Percentiles rank a stretch among this genome's conserved stretches.
Conservation (phyloP, 169 alveolate species). For the Plasmodium berghei region DNA sequence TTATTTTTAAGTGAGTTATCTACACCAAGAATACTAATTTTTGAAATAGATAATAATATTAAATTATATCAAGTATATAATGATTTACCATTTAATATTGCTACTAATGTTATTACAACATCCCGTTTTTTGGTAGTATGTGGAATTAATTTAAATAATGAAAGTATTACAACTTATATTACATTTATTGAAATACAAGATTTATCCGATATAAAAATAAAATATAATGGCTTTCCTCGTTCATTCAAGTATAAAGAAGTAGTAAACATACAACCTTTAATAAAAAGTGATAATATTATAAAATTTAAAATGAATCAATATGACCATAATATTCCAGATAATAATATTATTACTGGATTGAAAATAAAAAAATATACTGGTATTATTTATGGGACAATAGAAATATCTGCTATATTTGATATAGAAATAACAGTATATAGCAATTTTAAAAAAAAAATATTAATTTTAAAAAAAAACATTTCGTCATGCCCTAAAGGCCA, state of each 20-base stretch:
- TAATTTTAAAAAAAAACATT: slow-evolving; percentile 18
- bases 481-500: slow-evolving; percentile 84
- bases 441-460: slow-evolving; percentile 45
- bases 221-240: slow-evolving; percentile 23
- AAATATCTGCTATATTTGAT: slow-evolving; percentile 14
- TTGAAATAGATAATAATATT: slow-evolving; percentile 31
- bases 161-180: slow-evolving; percentile 33
- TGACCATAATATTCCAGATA: slow-evolving; percentile 1
- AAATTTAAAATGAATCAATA: slow-evolving; percentile 16
- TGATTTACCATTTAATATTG: slow-evolving; percentile 15
- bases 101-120: slow-evolving; percentile 26
- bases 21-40: slow-evolving; percentile 50
- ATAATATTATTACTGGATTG: slow-evolving; percentile 15
- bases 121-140: slow-evolving; percentile 38
- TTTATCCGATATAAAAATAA: slow-evolving; percentile 26
- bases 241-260: slow-evolving; percentile 17
- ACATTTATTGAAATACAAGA: slow-evolving; percentile 59
- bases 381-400: slow-evolving; percentile 29
- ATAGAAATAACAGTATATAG: slow-evolving; percentile 41
- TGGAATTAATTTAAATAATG: slow-evolving; percentile 41
- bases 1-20: slow-evolving; percentile 73
- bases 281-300: slow-evolving; percentile 47
- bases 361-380: slow-evolving; percentile 11
- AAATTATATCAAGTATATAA: slow-evolving; percentile 38
- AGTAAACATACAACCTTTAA: slow-evolving; percentile 13